These are phyloP conservation scores for Xanthoconium separans DNA, from an alignment of 1,284 basidiomycete species.

Conservation along the genomic window DNA sequence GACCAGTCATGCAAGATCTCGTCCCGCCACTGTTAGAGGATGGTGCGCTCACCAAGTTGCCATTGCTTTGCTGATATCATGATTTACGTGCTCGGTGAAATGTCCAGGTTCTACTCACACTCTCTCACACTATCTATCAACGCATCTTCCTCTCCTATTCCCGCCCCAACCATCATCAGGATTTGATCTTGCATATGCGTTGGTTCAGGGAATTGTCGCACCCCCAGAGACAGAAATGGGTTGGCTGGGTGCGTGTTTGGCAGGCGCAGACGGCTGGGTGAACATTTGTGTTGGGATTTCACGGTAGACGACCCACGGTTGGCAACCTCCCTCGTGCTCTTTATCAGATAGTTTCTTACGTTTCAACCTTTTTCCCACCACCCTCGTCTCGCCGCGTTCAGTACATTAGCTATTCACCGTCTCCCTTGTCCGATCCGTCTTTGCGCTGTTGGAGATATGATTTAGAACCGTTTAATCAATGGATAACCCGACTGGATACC, in stretches of 20 bases:
- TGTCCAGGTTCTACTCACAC: slow-evolving; percentile 58
- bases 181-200: slow-evolving; percentile 58
- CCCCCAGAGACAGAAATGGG: slow-evolving; percentile 89
- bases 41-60: slow-evolving; percentile 44
- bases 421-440: not conserved
- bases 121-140: slow-evolving; percentile 57
- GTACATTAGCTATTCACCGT: not conserved
- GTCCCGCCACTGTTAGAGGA: slow-evolving; percentile 76
- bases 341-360: not conserved
- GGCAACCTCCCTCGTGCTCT: not conserved
- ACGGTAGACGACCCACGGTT: slow-evolving; percentile 19
- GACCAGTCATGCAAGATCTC: slow-evolving; percentile 87
- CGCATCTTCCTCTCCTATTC: slow-evolving; percentile 67
- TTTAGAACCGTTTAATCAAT: slow-evolving; percentile 12
- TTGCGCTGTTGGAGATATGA: slow-evolving; percentile 9
- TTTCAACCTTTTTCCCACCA: not conserved
- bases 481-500: slow-evolving; percentile 9
- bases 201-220: slow-evolving; percentile 86
- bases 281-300: slow-evolving; percentile 76
- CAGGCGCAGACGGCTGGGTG: slow-evolving; percentile 94
- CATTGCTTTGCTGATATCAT: no score
- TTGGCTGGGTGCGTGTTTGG: slow-evolving; percentile 89
- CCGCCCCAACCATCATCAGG: slow-evolving; percentile 38
- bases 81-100: not conserved
- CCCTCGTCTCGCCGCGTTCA: not conserved